phyloP scores from a whole-genome alignment of 352 stramenopile species.

The Pythium sp. region DNA sequence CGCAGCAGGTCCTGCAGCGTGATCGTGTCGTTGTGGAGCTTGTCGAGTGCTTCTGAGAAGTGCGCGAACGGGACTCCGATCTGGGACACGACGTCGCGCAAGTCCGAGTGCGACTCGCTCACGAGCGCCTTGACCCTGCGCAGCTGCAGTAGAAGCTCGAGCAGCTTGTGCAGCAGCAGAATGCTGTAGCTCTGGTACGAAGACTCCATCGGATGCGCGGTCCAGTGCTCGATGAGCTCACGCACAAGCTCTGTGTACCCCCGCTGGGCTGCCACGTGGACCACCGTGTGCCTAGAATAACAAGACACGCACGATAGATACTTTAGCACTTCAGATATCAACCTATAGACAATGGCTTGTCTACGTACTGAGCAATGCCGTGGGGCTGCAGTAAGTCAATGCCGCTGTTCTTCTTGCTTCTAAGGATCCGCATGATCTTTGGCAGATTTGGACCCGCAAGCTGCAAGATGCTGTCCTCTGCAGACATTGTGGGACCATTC shows the following conservation, averaged over 20 bases:
- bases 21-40: constrained; percentile 49
- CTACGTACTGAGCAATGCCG: constrained; percentile 50
- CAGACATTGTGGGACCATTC: constrained; percentile 42
- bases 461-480: constrained; percentile 54
- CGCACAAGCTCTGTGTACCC: constrained; percentile 63
- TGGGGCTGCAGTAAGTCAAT: constrained; percentile 68
- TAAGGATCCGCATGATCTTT: constrained; percentile 55
- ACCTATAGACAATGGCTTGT: neutral
- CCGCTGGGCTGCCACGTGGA: constrained; percentile 64
- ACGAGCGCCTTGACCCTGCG: constrained; percentile 49
- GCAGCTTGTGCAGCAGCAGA: constrained; percentile 40
- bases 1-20: constrained; percentile 59
- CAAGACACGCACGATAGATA: neutral
- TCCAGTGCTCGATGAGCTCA: constrained; percentile 63
- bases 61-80: constrained; percentile 57
- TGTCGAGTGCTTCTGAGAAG: constrained; percentile 68
- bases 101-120: constrained; percentile 55
- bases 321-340: neutral
- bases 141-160: constrained; percentile 48
- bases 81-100: constrained; percentile 45
- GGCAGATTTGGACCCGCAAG: constrained; percentile 65
- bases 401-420: constrained; percentile 47
- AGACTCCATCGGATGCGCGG: constrained; percentile 55
- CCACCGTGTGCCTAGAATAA: constrained; percentile 40
- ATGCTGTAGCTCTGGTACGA: constrained; percentile 67